A percentile compares a stretch with the other conserved stretches of the same genome.
phyloP scores from a whole-genome alignment of 352 stramenopile species.

The Pythium sukuiense region DNA sequence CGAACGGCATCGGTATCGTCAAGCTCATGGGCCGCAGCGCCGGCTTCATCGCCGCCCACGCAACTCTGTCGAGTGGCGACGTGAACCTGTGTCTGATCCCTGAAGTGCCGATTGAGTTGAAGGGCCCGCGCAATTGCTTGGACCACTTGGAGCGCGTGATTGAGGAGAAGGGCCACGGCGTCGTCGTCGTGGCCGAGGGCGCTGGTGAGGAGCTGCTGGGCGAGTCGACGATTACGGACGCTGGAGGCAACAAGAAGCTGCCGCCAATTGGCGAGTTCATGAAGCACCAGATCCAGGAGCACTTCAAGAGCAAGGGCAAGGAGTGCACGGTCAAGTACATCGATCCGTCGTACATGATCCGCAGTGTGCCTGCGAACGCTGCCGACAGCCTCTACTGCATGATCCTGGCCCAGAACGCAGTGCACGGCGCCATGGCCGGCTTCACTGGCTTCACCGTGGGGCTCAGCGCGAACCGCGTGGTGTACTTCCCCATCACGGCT shows the following conservation, averaged over 20 bases:
- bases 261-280: constrained; percentile 96
- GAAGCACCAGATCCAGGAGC: constrained; percentile 92
- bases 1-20: constrained; percentile 98
- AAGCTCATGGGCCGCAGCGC: constrained; percentile 98
- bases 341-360: constrained; percentile 98
- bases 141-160: constrained; percentile 91
- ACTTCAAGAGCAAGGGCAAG: constrained; percentile 91
- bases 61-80: constrained; percentile 95
- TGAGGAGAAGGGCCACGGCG: constrained; percentile 95
- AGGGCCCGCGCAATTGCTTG: constrained; percentile 90
- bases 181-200: constrained; percentile 97
- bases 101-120: constrained; percentile 96
- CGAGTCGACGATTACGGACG: constrained; percentile 89
- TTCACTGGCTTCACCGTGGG: constrained; percentile 98
- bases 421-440: constrained; percentile 97
- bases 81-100: constrained; percentile 98
- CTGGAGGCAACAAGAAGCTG: constrained; percentile 94
- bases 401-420: constrained; percentile 97
- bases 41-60: constrained; percentile 97
- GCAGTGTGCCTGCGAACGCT: constrained; percentile 91
- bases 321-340: constrained; percentile 97
- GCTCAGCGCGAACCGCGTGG: constrained; percentile 96
- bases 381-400: constrained; percentile 96
- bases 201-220: constrained; percentile 95
- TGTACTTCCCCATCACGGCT: constrained; percentile 89